Conservation (phyloP, 106 monocot genomes). For the Dioscorea dumetorum region DNA sequence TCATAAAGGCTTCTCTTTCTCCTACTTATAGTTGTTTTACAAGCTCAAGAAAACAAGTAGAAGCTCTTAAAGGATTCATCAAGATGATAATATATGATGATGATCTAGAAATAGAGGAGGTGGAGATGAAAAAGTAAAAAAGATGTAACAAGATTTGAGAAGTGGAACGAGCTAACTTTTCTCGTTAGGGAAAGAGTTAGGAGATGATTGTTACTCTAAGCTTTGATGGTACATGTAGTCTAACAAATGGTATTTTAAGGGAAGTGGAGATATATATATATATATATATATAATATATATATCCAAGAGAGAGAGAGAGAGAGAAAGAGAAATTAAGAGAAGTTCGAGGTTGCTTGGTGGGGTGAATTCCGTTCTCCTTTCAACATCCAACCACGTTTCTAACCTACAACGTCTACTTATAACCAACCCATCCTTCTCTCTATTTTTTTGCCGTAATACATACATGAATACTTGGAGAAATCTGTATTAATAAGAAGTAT, state of each 20-base stretch:
- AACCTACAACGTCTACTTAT: slow-evolving; percentile 22
- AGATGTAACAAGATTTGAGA: neutral
- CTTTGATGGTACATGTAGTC: slow-evolving; percentile 13
- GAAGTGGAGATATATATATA: neutral
- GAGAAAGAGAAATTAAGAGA: slow-evolving; percentile 5
- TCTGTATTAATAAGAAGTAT: no score
- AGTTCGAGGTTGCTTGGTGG: slow-evolving; percentile 15
- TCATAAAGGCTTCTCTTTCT: neutral
- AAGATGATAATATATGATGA: no score
- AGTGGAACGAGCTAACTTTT: neutral
- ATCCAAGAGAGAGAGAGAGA: neutral
- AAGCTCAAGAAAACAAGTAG: neutral
- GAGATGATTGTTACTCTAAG: slow-evolving; percentile 10
- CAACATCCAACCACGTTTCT: slow-evolving; percentile 18
- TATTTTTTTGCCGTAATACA: neutral
- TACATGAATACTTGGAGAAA: no score
- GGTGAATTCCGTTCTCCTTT: slow-evolving; percentile 16
- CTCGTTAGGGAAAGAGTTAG: slow-evolving; percentile 10
- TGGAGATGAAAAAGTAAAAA: neutral
- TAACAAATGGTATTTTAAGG: slow-evolving; percentile 5
- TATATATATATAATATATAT: no score
- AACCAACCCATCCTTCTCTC: slow-evolving; percentile 12
- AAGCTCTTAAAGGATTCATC: neutral
- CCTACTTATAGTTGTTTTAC: neutral
- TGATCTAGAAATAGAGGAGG: no score